Evolutionary conservation across 1,139 yeast genomes (phyloP), one percentile per base, ranked within the genome.

Genomic region (Yamadazyma friedrichii): DNA sequence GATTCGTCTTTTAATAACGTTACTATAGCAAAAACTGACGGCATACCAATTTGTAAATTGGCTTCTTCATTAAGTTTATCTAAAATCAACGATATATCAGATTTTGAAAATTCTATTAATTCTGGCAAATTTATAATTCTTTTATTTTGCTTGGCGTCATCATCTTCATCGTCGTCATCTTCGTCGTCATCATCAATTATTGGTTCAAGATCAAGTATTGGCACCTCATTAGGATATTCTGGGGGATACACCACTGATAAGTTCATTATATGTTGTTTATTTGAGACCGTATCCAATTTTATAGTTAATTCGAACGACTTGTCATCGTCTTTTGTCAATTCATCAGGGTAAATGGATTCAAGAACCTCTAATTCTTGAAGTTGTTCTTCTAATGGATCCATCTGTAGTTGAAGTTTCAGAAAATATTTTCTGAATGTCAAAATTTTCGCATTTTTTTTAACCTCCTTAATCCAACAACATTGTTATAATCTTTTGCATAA

Each of bases 271-370:
- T 80, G 86, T 12, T 67, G 72, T 33, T 78, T 65, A 15, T 74
- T 78, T 5, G 80, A 65, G 10, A 70, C 67, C 1, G 91, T 81
- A 50, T 88, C 95, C 32, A 87, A 67, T 15, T 58, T 47, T 6
- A 79, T 51, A 35, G 65, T 64, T 36, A 83, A 74, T 33, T 69
- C 61, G 51, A 76, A 82, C 33, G 70, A 67, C 0, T 69, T 64
- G 8, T 69, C 71, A 9, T 76, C 62, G 24, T 70, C 56, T 33
- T 64, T 58, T 17, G 53, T 58, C 33, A 93, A 64, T 59, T 93
- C 98, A 59, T 89, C 97, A 2, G 98, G 98, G 58, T 91, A 93
- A 44, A 93, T 93, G 17, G 95, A 84, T 60, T 87, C 84, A 46
- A 93, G 74, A 31, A 89, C 88, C 61, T 87, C 95, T 35, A 88